Evolutionary conservation across 306 rosid species (phyloP), one percentile per base, ranked within the genome.

Genomic region (Castanea mollissima): DNA sequence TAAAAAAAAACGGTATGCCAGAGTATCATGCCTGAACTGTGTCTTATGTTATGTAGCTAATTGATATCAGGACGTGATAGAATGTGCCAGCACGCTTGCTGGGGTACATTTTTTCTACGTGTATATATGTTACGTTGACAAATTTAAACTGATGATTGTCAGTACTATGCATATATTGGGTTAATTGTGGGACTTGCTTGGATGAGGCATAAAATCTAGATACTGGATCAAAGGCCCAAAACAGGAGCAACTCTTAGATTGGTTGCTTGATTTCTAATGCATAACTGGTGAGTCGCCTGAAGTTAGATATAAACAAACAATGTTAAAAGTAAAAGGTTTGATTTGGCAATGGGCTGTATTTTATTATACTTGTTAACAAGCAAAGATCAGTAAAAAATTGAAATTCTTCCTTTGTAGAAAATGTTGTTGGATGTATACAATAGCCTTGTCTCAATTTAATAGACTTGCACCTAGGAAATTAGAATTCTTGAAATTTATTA

Each of bases 41-140:
- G n/a, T 77, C 41, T 25, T 25, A 25, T 25, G 27, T 35, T 51
- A 18, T 74, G 63, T 82, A 71, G 63, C 74, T 87, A 58, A 76
- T 59, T 67, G 98, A 81, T 94, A 91, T 78, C 88, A 75, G 78
- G 98, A 94, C 31, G 76, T 85, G 59, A 78, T 87, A 60, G 97
- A 94, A 74, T 89, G 97, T 49, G 92, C 74, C 55, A 83, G 82
- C 69, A 70, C 73, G 82, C 91, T 92, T 79, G 94, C 98, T 9
- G 79, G 87, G 93, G 97, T 87, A 83, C 27, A 1, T 25, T 1
- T 25, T 25, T 25, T 25, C 27, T 25, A 25, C 27, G 27, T 25
- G 27, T 25, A 25, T 25, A 25, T 25, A 25, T 25, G 27, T 46
- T 71, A 59, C 79, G 31, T 60, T 32, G 29, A 2, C 23, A 44